These are phyloP conservation scores for Articulospora tetracladia DNA, from an alignment of 495 filamentous ascomycete genomes.

Conservation along the genomic window DNA sequence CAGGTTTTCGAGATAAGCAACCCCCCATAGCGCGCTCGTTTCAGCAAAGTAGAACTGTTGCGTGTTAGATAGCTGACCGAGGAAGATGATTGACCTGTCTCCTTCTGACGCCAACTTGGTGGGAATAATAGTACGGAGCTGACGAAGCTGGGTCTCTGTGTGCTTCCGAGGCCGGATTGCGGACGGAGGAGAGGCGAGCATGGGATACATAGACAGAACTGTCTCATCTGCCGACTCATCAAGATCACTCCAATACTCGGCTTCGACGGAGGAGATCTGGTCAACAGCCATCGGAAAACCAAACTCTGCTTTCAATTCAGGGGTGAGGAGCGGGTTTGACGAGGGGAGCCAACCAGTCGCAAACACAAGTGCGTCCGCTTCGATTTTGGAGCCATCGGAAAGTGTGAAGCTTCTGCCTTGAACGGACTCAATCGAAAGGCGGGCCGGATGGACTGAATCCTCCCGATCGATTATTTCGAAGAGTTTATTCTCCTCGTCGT, in stretches of 20 bases:
- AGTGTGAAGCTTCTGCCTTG: neutral
- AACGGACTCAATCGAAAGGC: neutral
- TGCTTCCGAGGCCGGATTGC: neutral
- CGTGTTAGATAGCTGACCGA: constrained; percentile 21
- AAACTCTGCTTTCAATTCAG: constrained; percentile 1
- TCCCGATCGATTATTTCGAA: constrained; percentile 9
- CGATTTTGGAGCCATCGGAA: constrained; percentile 14
- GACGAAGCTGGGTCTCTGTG: constrained; percentile 22
- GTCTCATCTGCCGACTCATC: constrained; percentile 18
- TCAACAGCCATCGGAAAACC: constrained; percentile 1
- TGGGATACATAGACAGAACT: constrained; percentile 21
- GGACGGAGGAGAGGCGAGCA: constrained; percentile 6
- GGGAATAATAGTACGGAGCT: constrained; percentile 27
- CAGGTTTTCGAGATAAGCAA: constrained; percentile 26
- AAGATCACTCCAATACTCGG: constrained; percentile 23
- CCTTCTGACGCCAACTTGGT: constrained; percentile 18
- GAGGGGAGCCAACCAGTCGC: constrained; percentile 28
- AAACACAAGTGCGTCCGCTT: constrained; percentile 27
- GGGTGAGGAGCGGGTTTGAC: constrained; percentile 3
- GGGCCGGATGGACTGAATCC: constrained; percentile 4
- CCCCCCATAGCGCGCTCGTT: constrained; percentile 26
- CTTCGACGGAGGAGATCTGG: neutral
- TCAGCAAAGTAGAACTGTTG: constrained; percentile 21
- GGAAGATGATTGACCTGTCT: constrained; percentile 25
- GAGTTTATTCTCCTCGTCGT: constrained; percentile 2